phyloP scores from a whole-genome alignment of 176 grass and related monocot genomes.

The Otatea glauca region DNA sequence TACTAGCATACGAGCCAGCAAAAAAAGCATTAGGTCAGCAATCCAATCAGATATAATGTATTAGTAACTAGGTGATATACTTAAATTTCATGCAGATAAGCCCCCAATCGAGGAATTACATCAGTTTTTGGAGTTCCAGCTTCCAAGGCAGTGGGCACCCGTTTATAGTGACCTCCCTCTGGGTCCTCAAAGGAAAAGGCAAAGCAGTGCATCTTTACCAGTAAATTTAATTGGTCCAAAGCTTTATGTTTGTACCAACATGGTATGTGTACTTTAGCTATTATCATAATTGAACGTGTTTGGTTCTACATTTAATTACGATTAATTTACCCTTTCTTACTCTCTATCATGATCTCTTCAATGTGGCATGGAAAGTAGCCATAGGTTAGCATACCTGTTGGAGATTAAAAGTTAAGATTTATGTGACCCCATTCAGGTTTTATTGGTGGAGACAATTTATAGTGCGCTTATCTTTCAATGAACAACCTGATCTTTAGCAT shows the following conservation, averaged over 20 bases:
- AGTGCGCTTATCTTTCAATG: background rate
- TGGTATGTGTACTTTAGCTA: slow-evolving; percentile 56
- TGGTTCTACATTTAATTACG: slow-evolving; percentile 19
- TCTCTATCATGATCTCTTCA: background rate
- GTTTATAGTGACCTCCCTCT: slow-evolving; percentile 89
- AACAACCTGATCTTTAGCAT: background rate
- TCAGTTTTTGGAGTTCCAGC: slow-evolving; percentile 97
- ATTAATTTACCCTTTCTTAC: background rate
- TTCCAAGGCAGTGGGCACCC: slow-evolving; percentile 97
- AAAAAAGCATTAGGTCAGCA: background rate
- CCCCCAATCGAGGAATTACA: slow-evolving; percentile 87
- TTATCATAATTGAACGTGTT: slow-evolving; percentile 5
- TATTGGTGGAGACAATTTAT: background rate
- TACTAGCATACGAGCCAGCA: background rate
- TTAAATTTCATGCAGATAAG: slow-evolving; percentile 70
- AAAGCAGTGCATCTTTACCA: slow-evolving; percentile 81
- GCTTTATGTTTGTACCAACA: slow-evolving; percentile 89
- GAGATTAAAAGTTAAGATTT: background rate
- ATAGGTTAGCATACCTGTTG: background rate
- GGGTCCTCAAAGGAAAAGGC: slow-evolving; percentile 84
- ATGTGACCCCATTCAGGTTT: background rate
- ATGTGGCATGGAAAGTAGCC: background rate
- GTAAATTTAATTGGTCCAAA: slow-evolving; percentile 90
- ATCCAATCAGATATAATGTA: background rate
- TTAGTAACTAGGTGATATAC: slow-evolving; percentile 35